phyloP scores from a whole-genome alignment of 495 filamentous ascomycete species.

The Usnea hakonensis region DNA sequence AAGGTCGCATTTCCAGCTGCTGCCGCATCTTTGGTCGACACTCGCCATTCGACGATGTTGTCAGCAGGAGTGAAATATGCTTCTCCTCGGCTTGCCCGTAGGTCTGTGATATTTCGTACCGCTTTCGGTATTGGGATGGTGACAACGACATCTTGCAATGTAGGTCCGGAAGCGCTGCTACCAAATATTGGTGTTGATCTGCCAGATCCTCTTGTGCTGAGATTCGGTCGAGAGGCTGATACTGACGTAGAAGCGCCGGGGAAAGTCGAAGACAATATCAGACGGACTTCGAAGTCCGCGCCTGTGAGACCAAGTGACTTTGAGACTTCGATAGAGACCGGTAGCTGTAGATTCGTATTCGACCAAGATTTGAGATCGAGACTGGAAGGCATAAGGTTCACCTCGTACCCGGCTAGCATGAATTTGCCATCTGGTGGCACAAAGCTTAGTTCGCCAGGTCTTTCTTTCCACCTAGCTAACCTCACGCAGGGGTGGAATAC shows the following conservation, averaged over 20 bases:
- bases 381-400: conserved; percentile 70
- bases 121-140: conserved; percentile 71
- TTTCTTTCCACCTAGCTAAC: conserved; percentile 74
- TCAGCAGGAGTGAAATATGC: conserved; percentile 69
- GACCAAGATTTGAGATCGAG: conserved; percentile 38
- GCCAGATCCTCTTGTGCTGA: conserved; percentile 38
- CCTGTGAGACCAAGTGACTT: conserved; percentile 65
- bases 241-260: conserved; percentile 32
- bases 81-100: conserved; percentile 77
- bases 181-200: conserved; percentile 55
- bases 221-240: conserved; percentile 28
- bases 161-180: conserved; percentile 44
- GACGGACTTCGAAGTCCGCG: conserved; percentile 81
- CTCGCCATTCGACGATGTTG: conserved; percentile 70
- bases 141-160: conserved; percentile 72
- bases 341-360: conserved; percentile 63
- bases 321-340: conserved; percentile 71
- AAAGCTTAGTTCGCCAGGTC: conserved; percentile 85
- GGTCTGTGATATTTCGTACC: conserved; percentile 81
- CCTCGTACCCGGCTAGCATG: conserved; percentile 88
- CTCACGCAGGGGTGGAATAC: conserved; percentile 96
- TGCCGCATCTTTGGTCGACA: conserved; percentile 60
- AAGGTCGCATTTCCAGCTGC: conserved; percentile 63
- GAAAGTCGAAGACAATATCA: conserved; percentile 60
- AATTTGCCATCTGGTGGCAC: conserved; percentile 95